Evolutionary conservation across 192 early-diverging fungal genomes (phyloP).

Genomic region (Coemansia guatemalensis): DNA sequence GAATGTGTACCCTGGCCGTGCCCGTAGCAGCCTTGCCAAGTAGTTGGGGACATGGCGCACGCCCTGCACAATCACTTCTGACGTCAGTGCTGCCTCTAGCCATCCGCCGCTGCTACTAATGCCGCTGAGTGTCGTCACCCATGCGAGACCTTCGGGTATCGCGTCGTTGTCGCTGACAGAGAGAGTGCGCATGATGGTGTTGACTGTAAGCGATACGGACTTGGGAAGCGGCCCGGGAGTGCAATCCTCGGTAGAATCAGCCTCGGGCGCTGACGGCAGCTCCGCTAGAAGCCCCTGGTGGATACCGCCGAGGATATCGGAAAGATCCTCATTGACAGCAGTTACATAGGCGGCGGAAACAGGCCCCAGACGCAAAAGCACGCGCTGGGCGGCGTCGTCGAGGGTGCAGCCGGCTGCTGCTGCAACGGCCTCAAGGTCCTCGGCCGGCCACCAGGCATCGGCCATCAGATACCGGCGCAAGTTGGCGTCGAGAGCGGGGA

Average conservation of each 20-base stretch:
- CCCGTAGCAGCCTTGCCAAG: constrained; percentile 59
- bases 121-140: constrained; percentile 68
- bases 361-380: constrained; percentile 87
- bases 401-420: constrained; percentile 26
- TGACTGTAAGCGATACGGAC: background rate
- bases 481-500: constrained; percentile 84
- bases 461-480: constrained; percentile 94
- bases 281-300: constrained; percentile 68
- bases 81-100: constrained; percentile 79
- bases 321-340: constrained; percentile 77
- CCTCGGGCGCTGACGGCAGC: constrained; percentile 55
- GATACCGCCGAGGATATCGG: constrained; percentile 81
- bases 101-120: constrained; percentile 82
- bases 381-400: constrained; percentile 77
- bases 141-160: constrained; percentile 40
- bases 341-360: constrained; percentile 72
- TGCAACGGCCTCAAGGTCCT: constrained; percentile 79
- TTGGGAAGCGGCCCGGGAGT: background rate
- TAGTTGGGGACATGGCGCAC: constrained; percentile 63
- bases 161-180: background rate
- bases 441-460: constrained; percentile 86
- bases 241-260: background rate
- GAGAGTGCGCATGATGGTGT: constrained; percentile 12
- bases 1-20: constrained; percentile 58
- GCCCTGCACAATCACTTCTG: constrained; percentile 73